Evolutionary conservation across 768 basidiomycete genomes (phyloP), one percentile per base, ranked within the genome.

Genomic region (Russula dissimulans): DNA sequence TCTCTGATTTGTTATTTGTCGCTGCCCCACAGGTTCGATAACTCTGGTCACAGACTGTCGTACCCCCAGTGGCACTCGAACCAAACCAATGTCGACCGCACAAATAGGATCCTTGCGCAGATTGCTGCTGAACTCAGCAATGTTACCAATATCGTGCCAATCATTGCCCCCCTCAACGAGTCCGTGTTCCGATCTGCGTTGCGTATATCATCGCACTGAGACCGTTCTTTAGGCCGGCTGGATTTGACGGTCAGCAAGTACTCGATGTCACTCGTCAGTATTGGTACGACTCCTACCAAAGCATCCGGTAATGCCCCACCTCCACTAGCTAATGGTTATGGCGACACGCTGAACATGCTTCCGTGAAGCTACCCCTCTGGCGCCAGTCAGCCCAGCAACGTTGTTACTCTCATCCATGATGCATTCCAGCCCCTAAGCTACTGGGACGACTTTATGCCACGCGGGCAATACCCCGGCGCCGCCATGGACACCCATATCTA

Each of bases 101-200:
- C 87, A 15, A 74, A 86, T 69, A 71, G 75, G 6, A 75, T 91
- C 65, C 84, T 92, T 70, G 77, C 82, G 69, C 76, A 64, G 15
- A 75, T 91, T 56, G 82, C 84, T 15, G 72, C 74, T 58, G 81
- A 81, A 75, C 89, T 82, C 68, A 78, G 78, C 34, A 71, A 74
- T 64, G 77, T 81, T 61, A 67, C 77, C 2, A 66, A 77, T 26
- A 79, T 82, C 15, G 88, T 89, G 0, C 71, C 87, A 1, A 73
- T 77, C 49, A 90, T 92, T 57, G 87, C 85, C 22, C 83, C 89
- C 1, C 67, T 92, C 66, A 92, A 92, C 66, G 91, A 92, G 88
- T 90, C 64, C 29, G 75, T 69, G 22, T 43, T 38, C 15, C 4
- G 4, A 29, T 15, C 18, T 36, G 1, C n/a, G 12, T 26, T 41